Base-by-base conservation (phyloP, 139 green algal species). In the Tetradesmus lagerheimii region DNA sequence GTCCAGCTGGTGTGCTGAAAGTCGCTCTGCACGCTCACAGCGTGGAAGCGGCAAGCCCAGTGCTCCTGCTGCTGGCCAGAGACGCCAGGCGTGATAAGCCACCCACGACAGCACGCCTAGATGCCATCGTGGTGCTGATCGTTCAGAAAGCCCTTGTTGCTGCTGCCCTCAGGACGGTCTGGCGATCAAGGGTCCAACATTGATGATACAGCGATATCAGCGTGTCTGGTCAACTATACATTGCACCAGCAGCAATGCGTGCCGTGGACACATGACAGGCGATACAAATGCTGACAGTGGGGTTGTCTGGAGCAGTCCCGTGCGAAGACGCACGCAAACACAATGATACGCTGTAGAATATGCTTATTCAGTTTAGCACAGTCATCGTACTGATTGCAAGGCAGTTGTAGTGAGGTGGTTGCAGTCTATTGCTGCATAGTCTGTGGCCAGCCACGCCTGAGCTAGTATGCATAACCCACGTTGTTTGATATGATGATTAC, bases 121-220 rank as follows among this genome's bases (percentile, higher is more conserved):
- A 31, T 71, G 57, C 57, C 57, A 71, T 71, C 57, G 57, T 31
- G 57, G 57, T 43, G 74, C 74, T 80, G 34, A 80, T 80, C 74
- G 27, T 1, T 31, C 34, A 38, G 27, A 43, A 38, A 80, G 34
- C 74, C 34, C 34, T 39, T 80, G 74, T 39, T 38, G 74, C 31
- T 38, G 74, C 74, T 43, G n/a, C 74, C 34, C 34, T 80, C 34
- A 8, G 1, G 34, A 71, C 57, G 20, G 31, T 71, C 57, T n/a
- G 4, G 23, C 31, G 20, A 0, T 1, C 25, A 71, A 71, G 12
- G 23, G 23, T 1, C 12, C 57, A 71, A 71, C 57, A 71, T 31
- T 18, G 23, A 11, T 8, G 9, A n/a, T 71, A 0, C 20, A 31
- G 3, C 15, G 14, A 31, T 5, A 31, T 0, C 3, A 31, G 57